These are phyloP conservation scores for Trichoderma semiorbis DNA, from an alignment of 2,329 filamentous ascomycete species.

Conservation along the genomic window DNA sequence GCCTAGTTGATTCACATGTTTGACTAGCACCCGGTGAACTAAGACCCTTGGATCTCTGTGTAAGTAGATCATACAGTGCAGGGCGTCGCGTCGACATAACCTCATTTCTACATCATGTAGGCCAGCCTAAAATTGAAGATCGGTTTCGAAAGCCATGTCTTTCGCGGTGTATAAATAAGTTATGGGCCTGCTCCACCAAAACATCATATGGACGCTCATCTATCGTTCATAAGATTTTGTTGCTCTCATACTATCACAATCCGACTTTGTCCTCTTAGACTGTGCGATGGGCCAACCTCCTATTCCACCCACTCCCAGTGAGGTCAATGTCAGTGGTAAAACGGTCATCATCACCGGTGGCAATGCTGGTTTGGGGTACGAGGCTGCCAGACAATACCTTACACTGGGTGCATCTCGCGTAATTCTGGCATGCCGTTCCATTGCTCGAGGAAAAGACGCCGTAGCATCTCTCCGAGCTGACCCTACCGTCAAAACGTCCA, in stretches of 20 bases:
- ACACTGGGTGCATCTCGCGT: not conserved
- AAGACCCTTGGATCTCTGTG: not conserved
- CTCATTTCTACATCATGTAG: not conserved
- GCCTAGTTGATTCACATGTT: not conserved
- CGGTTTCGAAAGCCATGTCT: not conserved
- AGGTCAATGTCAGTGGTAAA: not conserved
- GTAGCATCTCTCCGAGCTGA: not conserved
- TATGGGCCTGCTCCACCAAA: not conserved
- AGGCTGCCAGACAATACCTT: constrained; percentile 3
- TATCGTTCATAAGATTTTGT: not conserved
- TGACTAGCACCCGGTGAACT: fast-evolving
- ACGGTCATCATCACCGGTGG: constrained; percentile 8
- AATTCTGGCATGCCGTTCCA: not conserved
- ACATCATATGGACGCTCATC: not conserved
- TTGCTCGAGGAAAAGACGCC: not conserved
- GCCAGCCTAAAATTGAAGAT: not conserved
- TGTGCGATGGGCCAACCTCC: not conserved
- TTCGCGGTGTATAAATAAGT: not conserved
- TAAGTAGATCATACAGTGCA: not conserved
- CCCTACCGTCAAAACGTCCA: not conserved
- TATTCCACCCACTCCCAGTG: not conserved
- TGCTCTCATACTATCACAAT: not conserved
- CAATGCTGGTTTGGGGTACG: not conserved
- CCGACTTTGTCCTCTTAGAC: too few species aligned
- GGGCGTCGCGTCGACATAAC: not conserved